phyloP scores from a whole-genome alignment of 1,139 yeast species.

The Candida glucosophila region DNA sequence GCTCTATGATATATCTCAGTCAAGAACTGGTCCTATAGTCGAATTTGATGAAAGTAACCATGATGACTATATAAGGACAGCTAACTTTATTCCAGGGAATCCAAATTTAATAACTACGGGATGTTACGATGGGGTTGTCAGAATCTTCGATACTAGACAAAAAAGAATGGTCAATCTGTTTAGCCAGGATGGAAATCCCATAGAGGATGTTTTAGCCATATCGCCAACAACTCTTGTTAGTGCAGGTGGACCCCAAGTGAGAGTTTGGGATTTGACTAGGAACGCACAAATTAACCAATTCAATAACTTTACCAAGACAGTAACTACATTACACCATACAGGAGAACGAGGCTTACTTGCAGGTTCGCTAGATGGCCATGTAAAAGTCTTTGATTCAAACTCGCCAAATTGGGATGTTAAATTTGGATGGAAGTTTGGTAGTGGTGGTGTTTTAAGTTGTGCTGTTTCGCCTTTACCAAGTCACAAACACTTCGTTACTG shows the following conservation, averaged over 20 bases:
- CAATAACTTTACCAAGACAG: conserved; percentile 85
- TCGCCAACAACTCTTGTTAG: conserved; percentile 73
- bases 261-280: conserved; percentile 87
- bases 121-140: conserved; percentile 80
- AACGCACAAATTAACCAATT: conserved; percentile 57
- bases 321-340: conserved; percentile 69
- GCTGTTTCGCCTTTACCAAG: conserved; percentile 74
- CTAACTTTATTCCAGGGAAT: conserved; percentile 66
- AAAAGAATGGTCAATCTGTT: conserved; percentile 30
- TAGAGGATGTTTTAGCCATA: conserved; percentile 77
- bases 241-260: conserved; percentile 83
- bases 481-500: conserved; percentile 88
- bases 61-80: conserved; percentile 81
- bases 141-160: conserved; percentile 83
- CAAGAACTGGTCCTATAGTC: conserved; percentile 52
- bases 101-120: conserved; percentile 82
- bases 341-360: conserved; percentile 74
- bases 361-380: conserved; percentile 95
- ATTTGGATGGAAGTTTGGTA: conserved; percentile 95
- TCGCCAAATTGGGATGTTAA: conserved; percentile 77
- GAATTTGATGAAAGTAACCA: conserved; percentile 61
- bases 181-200: conserved; percentile 50
- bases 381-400: conserved; percentile 80
- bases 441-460: conserved; percentile 78
- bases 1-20: conserved; percentile 80